Conservation (phyloP, 345 rosid species). For the Rubroshorea leprosula region DNA sequence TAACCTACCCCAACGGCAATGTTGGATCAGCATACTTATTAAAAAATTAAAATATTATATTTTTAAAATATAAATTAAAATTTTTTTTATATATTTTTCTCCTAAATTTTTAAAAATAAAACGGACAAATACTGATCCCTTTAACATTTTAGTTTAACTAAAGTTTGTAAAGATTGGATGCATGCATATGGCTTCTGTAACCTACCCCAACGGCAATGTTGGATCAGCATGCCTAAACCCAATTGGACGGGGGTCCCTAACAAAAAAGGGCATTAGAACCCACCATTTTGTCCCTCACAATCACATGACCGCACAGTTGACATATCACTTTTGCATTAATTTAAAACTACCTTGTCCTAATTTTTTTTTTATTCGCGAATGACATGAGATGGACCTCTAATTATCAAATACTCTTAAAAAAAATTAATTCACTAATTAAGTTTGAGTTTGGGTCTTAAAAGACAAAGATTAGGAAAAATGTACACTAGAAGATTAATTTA, state of each 20-base stretch:
- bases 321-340: conserved; percentile 9
- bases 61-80: too few relatives aligned
- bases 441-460: background rate
- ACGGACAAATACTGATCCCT: too few relatives aligned
- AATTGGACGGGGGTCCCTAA: background rate
- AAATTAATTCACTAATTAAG: too few relatives aligned
- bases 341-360: background rate
- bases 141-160: too few relatives aligned
- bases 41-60: too few relatives aligned
- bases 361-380: conserved; percentile 8
- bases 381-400: conserved; percentile 19
- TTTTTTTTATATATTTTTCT: too few relatives aligned
- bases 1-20: conserved; percentile 2
- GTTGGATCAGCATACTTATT: conserved; percentile 1
- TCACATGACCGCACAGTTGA: conserved; percentile 10
- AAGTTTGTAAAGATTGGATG: background rate
- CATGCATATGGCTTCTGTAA: conserved; percentile 6
- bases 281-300: conserved; percentile 7
- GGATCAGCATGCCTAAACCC: conserved; percentile 1
- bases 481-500: background rate
- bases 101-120: too few relatives aligned
- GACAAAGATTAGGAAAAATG: background rate
- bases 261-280: background rate
- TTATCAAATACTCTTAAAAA: background rate
- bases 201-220: conserved; percentile 2